These are phyloP conservation scores for Claviceps capensis DNA, from an alignment of 2,329 filamentous ascomycete species.

Conservation along the genomic window DNA sequence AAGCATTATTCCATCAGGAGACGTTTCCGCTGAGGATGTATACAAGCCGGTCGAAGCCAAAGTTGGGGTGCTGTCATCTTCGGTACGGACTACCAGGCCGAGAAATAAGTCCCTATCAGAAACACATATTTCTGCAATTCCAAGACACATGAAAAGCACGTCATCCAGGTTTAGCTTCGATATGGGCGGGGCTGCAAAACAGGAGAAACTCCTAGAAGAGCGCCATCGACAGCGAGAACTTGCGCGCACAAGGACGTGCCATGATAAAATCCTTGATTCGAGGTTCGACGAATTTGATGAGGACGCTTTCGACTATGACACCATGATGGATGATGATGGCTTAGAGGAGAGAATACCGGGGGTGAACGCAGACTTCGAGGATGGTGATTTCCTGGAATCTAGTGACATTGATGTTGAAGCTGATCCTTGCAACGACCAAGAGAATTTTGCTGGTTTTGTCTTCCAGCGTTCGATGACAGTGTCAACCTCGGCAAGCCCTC, in stretches of 20 bases:
- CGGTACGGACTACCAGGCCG: slow-evolving; percentile 26
- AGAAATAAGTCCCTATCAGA: slow-evolving; percentile 39
- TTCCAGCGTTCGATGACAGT: slow-evolving; percentile 41
- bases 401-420: slow-evolving; percentile 13
- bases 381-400: neutral
- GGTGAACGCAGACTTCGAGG: slow-evolving; percentile 21
- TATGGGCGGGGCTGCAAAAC: slow-evolving; percentile 55
- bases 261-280: slow-evolving; percentile 31
- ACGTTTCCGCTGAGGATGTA: neutral
- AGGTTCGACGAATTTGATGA: slow-evolving; percentile 50
- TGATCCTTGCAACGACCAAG: slow-evolving; percentile 42
- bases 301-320: slow-evolving; percentile 46
- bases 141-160: slow-evolving; percentile 58
- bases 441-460: slow-evolving; percentile 46
- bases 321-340: slow-evolving; percentile 51
- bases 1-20: neutral
- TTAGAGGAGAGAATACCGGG: slow-evolving; percentile 55
- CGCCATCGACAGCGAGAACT: slow-evolving; percentile 54
- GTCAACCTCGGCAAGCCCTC: slow-evolving; percentile 37
- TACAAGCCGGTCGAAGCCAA: neutral
- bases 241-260: slow-evolving; percentile 37
- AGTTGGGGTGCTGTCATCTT: slow-evolving; percentile 6
- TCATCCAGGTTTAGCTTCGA: slow-evolving; percentile 75
- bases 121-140: slow-evolving; percentile 36
- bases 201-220: slow-evolving; percentile 59